Percentiles rank a stretch among this genome's conserved stretches.
phyloP scores from a whole-genome alignment of 768 basidiomycete genomes.

The Daedaleopsis sinensis region DNA sequence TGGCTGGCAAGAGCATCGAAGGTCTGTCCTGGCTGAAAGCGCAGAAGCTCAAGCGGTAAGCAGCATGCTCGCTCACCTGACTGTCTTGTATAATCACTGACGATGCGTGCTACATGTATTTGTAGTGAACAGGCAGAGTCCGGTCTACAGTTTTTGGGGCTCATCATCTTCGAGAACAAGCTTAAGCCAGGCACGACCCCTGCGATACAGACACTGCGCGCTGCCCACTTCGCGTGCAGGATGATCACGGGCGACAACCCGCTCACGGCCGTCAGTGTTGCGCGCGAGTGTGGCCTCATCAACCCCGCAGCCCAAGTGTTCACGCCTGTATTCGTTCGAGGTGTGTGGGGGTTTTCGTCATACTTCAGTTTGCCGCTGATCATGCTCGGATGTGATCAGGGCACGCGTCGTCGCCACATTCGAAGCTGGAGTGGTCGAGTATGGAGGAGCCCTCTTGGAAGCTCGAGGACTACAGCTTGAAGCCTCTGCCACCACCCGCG shows the following conservation, averaged over 20 bases:
- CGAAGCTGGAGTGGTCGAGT: slow-evolving; percentile 87
- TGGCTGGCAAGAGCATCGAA: slow-evolving; percentile 95
- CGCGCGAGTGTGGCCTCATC: slow-evolving; percentile 89
- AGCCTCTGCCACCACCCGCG: slow-evolving; percentile 72
- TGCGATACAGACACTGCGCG: slow-evolving; percentile 85
- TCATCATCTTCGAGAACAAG: slow-evolving; percentile 98
- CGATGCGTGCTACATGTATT: neutral
- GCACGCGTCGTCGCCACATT: slow-evolving; percentile 48
- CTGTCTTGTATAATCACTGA: neutral
- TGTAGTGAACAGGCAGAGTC: slow-evolving; percentile 92
- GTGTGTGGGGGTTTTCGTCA: slow-evolving; percentile 37
- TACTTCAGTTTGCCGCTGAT: neutral
- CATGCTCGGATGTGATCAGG: slow-evolving; percentile 42
- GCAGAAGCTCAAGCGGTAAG: slow-evolving; percentile 91
- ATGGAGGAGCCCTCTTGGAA: slow-evolving; percentile 87
- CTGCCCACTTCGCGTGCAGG: slow-evolving; percentile 89
- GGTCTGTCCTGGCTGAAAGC: slow-evolving; percentile 96
- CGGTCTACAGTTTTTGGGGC: slow-evolving; percentile 85
- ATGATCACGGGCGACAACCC: slow-evolving; percentile 99
- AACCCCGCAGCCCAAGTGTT: slow-evolving; percentile 90
- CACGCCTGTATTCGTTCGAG: slow-evolving; percentile 75
- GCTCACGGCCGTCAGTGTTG: slow-evolving; percentile 95
- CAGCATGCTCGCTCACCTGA: neutral
- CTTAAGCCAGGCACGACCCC: slow-evolving; percentile 90
- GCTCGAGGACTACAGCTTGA: slow-evolving; percentile 87